A percentile compares a stretch with the other conserved stretches of the same genome.
Evolutionary conservation across 2,329 filamentous ascomycete species (phyloP).

Genomic region (Bipolaris zeicola): DNA sequence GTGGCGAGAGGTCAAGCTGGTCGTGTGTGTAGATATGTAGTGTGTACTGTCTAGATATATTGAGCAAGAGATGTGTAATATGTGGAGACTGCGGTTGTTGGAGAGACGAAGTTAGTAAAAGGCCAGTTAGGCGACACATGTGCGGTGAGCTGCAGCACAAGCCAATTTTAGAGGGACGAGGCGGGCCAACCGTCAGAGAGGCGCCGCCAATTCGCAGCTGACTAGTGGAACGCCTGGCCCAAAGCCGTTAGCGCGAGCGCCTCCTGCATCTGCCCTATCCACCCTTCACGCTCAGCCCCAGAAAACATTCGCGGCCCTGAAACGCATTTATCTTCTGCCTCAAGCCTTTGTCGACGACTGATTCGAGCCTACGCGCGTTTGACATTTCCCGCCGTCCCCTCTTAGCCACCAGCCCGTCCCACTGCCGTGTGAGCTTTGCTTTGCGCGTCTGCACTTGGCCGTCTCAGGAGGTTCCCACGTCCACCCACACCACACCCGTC

Average conservation of each 20-base stretch:
- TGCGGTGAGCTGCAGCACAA: conserved; percentile 7
- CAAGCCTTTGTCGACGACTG: conserved; percentile 16
- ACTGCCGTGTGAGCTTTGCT: conserved; percentile 13
- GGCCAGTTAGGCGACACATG: neutral
- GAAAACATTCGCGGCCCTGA: conserved; percentile 13
- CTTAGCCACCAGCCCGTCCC: neutral
- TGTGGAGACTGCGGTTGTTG: no score
- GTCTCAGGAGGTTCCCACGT: conserved; percentile 45
- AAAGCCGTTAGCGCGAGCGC: conserved; percentile 17
- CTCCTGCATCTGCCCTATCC: conserved; percentile 10
- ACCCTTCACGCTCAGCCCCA: conserved; percentile 23
- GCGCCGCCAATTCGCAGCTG: conserved; percentile 11
- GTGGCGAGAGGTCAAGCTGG: neutral
- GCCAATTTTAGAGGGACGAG: conserved; percentile 28
- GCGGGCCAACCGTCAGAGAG: conserved; percentile 12
- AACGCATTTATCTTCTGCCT: conserved; percentile 22
- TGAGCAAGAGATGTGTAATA: neutral
- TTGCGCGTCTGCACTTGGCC: conserved; percentile 24
- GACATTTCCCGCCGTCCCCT: conserved; percentile 6
- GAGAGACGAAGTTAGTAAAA: no score
- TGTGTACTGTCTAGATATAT: neutral
- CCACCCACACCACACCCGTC: conserved; percentile 39
- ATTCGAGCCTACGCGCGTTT: conserved; percentile 12
- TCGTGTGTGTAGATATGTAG: neutral
- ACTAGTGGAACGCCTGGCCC: conserved; percentile 4